Base-by-base conservation (phyloP, 768 basidiomycete species). In the Porphyrellus cyaneotinctus region DNA sequence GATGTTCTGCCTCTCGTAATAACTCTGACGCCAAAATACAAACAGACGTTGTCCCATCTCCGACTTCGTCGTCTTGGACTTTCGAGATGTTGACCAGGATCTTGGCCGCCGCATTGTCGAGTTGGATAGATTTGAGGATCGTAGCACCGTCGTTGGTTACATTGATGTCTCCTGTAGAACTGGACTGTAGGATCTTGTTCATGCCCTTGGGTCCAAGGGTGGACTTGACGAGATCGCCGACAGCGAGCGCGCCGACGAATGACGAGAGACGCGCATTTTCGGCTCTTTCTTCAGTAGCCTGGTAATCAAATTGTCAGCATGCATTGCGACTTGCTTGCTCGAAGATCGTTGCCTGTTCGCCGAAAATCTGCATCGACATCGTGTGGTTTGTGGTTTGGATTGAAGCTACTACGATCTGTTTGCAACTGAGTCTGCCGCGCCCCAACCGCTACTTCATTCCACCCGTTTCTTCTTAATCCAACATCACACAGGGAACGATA, bases 111-210 rank as follows among this genome's bases (percentile, higher is more conserved):
- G 97, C 91, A 68, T 99, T 98, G 73, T 99, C 97, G 58, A 99
- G 84, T 63, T 93, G 88, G 64, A 99, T 98, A 43, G 91, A 86
- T 70, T 97, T 98, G 52, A 99, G 82, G 64, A 98, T 99, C 43
- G 97, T 98, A 4, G 97, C 97, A 5, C 97, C 97, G 69, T 99
- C 97, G 72, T 99, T 99, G 12, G 97, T 99, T 44, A 99, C 95
- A 58, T 86, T 97, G 64, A 99, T 90, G 26, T 94, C 90, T 6
- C 93, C 92, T 0, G 87, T 83, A 6, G 93, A 91, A 2, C 72
- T 84, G 2, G 92, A 95, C 71, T 95, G 95, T 15, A 99, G 83
- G 57, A 99, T 98, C 77, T 98, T 98, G 84, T 97, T 98, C 95
- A 98, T 99, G 50, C 97, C 97, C 72, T 99, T 98, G 22, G 97